Evolutionary conservation across 768 basidiomycete species (phyloP).

Genomic region (Pleurotus tuoliensis): DNA sequence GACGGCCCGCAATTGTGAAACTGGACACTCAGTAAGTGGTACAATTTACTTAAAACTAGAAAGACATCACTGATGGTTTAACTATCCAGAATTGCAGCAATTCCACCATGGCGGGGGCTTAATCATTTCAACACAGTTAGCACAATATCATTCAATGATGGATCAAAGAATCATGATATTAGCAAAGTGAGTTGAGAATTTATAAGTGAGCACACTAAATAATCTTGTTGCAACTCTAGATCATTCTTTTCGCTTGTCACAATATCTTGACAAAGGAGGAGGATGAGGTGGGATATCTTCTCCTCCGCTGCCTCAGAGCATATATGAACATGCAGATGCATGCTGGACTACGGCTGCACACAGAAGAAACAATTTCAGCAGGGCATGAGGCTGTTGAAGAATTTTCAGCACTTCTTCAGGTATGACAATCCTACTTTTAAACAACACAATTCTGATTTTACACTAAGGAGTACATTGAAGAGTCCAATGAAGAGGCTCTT

Average conservation of each 20-base stretch:
- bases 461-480: neutral
- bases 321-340: conserved; percentile 28
- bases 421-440: neutral
- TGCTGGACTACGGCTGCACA: conserved; percentile 26
- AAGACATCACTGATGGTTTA: neutral
- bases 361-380: conserved; percentile 17
- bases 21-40: conserved; percentile 21
- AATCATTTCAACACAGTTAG: neutral
- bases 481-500: neutral
- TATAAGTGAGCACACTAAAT: neutral
- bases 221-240: conserved; percentile 8
- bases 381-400: conserved; percentile 13
- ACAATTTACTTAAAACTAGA: neutral
- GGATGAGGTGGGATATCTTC: conserved; percentile 15
- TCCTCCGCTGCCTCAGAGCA: conserved; percentile 23
- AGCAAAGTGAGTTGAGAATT: neutral
- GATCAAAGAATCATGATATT: neutral
- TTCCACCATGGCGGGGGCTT: neutral
- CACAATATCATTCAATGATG: conserved; percentile 1
- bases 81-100: neutral
- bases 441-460: neutral
- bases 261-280: conserved; percentile 14
- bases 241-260: conserved; percentile 23
- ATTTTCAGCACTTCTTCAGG: conserved; percentile 18
- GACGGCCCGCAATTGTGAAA: conserved; percentile 11